Conservation (phyloP, 306 rosid species). For the Acmispon strigosus region DNA sequence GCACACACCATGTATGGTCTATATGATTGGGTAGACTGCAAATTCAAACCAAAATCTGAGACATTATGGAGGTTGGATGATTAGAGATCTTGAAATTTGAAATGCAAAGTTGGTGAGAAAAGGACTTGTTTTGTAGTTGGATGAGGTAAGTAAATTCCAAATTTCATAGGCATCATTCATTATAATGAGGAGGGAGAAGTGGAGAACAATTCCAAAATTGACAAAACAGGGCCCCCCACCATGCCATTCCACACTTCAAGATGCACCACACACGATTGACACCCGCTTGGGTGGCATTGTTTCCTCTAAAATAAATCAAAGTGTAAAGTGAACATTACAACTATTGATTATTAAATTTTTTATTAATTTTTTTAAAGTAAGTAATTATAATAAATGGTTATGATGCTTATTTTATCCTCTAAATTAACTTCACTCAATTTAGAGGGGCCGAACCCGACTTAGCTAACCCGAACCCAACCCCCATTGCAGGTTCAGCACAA, state of each 20-base stretch:
- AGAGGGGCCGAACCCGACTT: too few species aligned
- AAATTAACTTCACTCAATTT: too few species aligned
- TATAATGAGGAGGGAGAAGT: background rate
- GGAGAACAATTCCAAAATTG: conserved; percentile 17
- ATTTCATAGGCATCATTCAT: conserved; percentile 35
- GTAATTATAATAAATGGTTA: too few species aligned
- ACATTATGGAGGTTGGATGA: conserved; percentile 16
- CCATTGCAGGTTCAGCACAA: background rate
- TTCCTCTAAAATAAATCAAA: too few species aligned
- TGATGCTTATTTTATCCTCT: too few species aligned
- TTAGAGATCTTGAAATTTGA: conserved; percentile 26
- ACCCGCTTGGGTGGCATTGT: too few species aligned
- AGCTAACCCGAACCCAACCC: background rate
- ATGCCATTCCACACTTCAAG: conserved; percentile 26
- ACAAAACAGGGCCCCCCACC: conserved; percentile 24
- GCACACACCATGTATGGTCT: background rate
- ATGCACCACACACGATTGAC: conserved; percentile 18
- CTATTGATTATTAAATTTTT: too few species aligned
- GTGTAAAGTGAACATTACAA: too few species aligned
- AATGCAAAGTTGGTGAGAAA: conserved; percentile 20
- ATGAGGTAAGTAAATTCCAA: background rate
- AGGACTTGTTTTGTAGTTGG: conserved; percentile 2
- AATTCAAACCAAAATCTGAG: conserved; percentile 13
- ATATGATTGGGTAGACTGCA: background rate
- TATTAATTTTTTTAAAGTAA: too few species aligned